Conservation (phyloP, 2,329 filamentous ascomycete species). For the Parastagonospora nodorum region DNA sequence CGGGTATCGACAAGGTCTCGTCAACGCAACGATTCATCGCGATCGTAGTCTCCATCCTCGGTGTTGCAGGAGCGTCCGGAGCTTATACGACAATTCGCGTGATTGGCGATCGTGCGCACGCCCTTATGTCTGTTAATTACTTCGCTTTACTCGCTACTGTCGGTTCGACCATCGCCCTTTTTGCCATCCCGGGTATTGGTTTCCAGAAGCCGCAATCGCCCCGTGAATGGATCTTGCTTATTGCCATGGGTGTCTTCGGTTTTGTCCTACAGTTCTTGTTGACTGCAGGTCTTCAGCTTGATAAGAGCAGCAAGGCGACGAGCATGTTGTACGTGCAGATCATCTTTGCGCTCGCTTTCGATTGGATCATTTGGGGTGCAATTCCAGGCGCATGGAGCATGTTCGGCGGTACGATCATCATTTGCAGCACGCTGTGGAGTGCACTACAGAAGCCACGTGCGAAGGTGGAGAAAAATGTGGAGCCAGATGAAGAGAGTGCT, state of each 20-base stretch:
- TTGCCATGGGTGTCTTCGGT: conserved; percentile 70
- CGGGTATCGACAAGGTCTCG: conserved; percentile 49
- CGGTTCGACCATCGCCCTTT: conserved; percentile 64
- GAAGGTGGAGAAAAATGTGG: conserved; percentile 1
- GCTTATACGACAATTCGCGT: conserved; percentile 75
- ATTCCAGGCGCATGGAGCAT: conserved; percentile 17
- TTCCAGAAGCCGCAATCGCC: conserved; percentile 58
- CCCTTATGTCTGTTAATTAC: conserved; percentile 80
- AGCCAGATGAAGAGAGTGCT: conserved; percentile 12
- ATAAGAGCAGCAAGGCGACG: conserved; percentile 63
- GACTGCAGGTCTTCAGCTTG: conserved; percentile 73
- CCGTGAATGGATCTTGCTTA: conserved; percentile 67
- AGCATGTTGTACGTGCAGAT: conserved; percentile 70
- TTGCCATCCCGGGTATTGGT: conserved; percentile 57
- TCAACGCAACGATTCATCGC: conserved; percentile 69
- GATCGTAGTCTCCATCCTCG: conserved; percentile 70
- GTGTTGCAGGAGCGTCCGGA: conserved; percentile 72
- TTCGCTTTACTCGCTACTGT: conserved; percentile 71
- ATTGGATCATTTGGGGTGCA: conserved; percentile 59
- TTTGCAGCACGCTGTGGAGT: conserved; percentile 14
- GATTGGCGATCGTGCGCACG: conserved; percentile 76
- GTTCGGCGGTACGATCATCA: conserved; percentile 9
- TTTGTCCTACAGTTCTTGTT: conserved; percentile 81
- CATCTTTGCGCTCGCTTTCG: conserved; percentile 66
- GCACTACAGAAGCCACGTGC: conserved; percentile 10